phyloP scores from a whole-genome alignment of 2,329 filamentous ascomycete species.

The Colletotrichum sp. region DNA sequence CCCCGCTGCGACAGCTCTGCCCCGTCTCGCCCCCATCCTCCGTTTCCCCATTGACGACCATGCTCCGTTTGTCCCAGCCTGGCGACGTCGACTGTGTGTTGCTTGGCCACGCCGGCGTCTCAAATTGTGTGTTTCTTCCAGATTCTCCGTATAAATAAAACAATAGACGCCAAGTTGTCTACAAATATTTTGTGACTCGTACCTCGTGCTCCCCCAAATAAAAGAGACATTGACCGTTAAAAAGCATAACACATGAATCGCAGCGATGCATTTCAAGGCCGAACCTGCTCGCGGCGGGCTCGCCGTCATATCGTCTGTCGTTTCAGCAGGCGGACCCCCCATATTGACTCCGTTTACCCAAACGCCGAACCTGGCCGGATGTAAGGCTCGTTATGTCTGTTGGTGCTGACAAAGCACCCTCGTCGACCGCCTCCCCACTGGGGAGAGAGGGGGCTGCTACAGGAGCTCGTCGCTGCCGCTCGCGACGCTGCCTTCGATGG shows the following conservation, averaged over 20 bases:
- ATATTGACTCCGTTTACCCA: slow-evolving; percentile 16
- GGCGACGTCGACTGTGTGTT: background rate
- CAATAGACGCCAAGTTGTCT: slow-evolving; percentile 9
- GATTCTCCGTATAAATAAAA: slow-evolving; percentile 2
- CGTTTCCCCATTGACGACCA: background rate
- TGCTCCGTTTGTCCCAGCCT: background rate
- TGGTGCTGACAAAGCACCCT: slow-evolving; percentile 11
- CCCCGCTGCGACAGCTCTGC: background rate
- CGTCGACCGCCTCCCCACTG: background rate
- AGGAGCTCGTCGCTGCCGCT: slow-evolving; percentile 79
- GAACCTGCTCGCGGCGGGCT: background rate
- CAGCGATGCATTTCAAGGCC: background rate
- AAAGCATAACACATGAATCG: background rate
- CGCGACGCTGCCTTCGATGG: slow-evolving; percentile 80
- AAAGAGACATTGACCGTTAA: background rate
- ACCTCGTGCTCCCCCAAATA: background rate
- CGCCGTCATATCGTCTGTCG: background rate
- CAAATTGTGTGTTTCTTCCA: background rate
- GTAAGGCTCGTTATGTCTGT: background rate
- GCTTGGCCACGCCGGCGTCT: background rate
- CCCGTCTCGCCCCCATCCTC: background rate
- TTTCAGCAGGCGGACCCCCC: slow-evolving; percentile 5
- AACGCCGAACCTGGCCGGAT: slow-evolving; percentile 18
- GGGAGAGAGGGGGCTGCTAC: slow-evolving; percentile 26
- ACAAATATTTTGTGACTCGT: slow-evolving; percentile 5